Conservation (phyloP, 768 basidiomycete species). For the Punctularia strigosozonata region DNA sequence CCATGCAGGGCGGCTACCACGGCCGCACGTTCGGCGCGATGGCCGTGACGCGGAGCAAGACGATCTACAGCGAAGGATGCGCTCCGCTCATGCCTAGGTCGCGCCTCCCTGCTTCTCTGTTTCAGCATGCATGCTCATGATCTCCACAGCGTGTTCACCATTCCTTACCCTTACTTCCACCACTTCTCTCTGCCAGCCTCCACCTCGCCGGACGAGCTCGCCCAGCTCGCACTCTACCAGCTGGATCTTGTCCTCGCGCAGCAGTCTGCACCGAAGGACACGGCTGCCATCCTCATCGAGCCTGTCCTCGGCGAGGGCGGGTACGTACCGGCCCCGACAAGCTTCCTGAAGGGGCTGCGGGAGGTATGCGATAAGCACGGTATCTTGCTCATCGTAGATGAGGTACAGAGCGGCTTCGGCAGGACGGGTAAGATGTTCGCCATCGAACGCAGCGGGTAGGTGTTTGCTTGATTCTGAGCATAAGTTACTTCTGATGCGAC, state of each 20-base stretch:
- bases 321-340: conserved; percentile 78
- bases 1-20: conserved; percentile 87
- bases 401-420: conserved; percentile 86
- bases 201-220: conserved; percentile 45
- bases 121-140: background rate
- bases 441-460: conserved; percentile 77
- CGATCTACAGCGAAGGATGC: conserved; percentile 70
- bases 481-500: too few species aligned
- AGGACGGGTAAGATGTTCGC: conserved; percentile 76
- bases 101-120: background rate
- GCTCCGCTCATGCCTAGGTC: conserved; percentile 70
- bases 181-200: conserved; percentile 48
- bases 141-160: conserved; percentile 38
- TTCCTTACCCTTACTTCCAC: conserved; percentile 92
- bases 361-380: conserved; percentile 79
- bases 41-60: conserved; percentile 91
- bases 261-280: conserved; percentile 74
- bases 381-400: conserved; percentile 77
- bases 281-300: conserved; percentile 89
- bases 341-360: conserved; percentile 72
- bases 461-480: too few species aligned
- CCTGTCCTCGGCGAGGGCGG: conserved; percentile 94
- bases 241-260: conserved; percentile 71
- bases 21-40: conserved; percentile 90
- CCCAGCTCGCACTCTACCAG: conserved; percentile 61